Base-by-base conservation (phyloP, 495 filamentous ascomycete species). In the Aspergillus kassunensis region DNA sequence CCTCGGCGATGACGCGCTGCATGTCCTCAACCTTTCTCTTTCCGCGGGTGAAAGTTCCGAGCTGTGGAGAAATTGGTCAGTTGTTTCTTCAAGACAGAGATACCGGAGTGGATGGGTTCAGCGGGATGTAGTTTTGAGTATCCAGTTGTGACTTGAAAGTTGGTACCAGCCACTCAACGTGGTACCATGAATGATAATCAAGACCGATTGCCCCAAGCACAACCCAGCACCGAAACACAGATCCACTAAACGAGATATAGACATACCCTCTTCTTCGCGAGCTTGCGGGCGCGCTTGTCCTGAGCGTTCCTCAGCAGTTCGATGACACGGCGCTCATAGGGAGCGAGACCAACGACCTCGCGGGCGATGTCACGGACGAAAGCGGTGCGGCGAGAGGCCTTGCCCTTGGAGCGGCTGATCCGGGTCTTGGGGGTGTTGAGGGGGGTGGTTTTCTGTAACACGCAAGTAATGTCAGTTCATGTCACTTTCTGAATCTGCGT, bases 21-120 rank as follows among this genome's bases (percentile, higher is more conserved):
- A 98, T 88, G 79, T 96, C 91, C 71, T 98, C 93, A 58, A 97
- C 93, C 90, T 97, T 97, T 67, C 81, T 81, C 92, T 98, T 98
- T 61, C 91, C 93, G 68, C 93, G 91, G 64, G 84, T 85, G 76
- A 96, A 97, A 63, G 93, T 97, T 65, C 93, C 93, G 79, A 98
- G 91, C 82, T 89, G 45, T 51, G 61, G 41, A 54, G 24, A 39
- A 24, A 20, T 18, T 27, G 44, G 61, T 66, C 58, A 63, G 61
- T 25, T 54, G 43, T 37, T 33, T 43, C 1, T 18, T 24, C n/a
- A 1, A 9, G n/a, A 39, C 12, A 7, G 24, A 15, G 21, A n/a
- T 33, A 11, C 12, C 10, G 13, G 5, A 13, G 6, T 19, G 41
- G 41, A 11, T 18, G 12, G 2, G 24, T 27, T 29, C 5, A 29